These are phyloP conservation scores for Cenococcum geophilum DNA, from an alignment of 495 filamentous ascomycete species.

Conservation along the genomic window DNA sequence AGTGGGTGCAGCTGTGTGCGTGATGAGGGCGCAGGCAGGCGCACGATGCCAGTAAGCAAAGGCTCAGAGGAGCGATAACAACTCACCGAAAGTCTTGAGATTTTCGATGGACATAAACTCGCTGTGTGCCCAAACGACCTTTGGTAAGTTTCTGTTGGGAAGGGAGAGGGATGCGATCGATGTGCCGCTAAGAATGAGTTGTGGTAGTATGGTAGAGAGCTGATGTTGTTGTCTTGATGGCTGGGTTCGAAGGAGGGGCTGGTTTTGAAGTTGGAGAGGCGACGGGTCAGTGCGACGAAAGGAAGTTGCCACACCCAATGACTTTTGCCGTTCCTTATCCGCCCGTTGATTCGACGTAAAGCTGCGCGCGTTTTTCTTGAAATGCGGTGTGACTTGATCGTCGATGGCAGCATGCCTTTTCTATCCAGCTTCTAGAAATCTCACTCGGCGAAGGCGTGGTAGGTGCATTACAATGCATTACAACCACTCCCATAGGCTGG, in stretches of 20 bases:
- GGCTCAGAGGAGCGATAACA: constrained; percentile 39
- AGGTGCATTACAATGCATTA: neutral
- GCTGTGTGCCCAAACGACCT: constrained; percentile 21
- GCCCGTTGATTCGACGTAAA: neutral
- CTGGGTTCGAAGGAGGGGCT: constrained; percentile 2
- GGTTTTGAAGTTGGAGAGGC: neutral
- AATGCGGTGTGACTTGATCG: constrained; percentile 4
- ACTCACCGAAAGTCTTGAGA: constrained; percentile 96
- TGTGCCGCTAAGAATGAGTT: constrained; percentile 10
- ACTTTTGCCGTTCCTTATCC: neutral
- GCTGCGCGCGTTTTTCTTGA: neutral
- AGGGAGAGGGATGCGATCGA: constrained; percentile 18
- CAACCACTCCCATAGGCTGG: neutral
- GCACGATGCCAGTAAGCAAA: constrained; percentile 16
- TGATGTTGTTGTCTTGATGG: constrained; percentile 13
- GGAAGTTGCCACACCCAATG: neutral
- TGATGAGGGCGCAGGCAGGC: constrained; percentile 2
- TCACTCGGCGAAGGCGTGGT: neutral
- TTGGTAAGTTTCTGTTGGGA: constrained; percentile 21
- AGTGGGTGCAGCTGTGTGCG: neutral
- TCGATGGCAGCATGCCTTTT: neutral
- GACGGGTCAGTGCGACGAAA: neutral
- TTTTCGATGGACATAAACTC: constrained; percentile 99
- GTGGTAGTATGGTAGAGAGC: constrained; percentile 5
- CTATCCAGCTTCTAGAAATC: neutral